These are phyloP conservation scores for Geum urbanum DNA, from an alignment of 306 rosid genomes.

Conservation along the genomic window DNA sequence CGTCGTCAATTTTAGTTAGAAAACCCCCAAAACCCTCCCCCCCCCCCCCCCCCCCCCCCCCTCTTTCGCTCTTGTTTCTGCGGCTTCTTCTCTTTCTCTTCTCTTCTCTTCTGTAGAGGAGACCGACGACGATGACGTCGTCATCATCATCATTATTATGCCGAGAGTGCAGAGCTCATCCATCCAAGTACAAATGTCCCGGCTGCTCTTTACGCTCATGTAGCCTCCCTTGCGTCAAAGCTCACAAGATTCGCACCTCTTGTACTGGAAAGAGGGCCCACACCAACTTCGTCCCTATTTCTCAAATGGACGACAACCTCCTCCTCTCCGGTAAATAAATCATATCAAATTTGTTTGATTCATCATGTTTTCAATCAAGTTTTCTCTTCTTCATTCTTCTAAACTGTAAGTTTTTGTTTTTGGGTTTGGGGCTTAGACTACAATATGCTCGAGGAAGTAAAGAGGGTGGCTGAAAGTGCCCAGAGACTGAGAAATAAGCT, in stretches of 20 bases:
- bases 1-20: too few relatives aligned
- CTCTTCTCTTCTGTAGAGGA: too few relatives aligned
- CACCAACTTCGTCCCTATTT: constrained; percentile 64
- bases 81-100: too few relatives aligned
- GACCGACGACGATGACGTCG: too few relatives aligned
- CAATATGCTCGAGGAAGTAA: constrained; percentile 79
- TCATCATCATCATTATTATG: constrained; percentile 32
- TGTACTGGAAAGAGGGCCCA: constrained; percentile 73
- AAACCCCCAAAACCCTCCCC: too few relatives aligned
- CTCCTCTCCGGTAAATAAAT: constrained; percentile 63
- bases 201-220: constrained; percentile 78
- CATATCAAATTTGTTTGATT: too few relatives aligned
- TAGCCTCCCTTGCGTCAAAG: constrained; percentile 73
- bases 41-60: too few relatives aligned
- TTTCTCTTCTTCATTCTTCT: background rate
- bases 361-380: background rate
- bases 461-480: constrained; percentile 86
- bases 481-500: constrained; percentile 59
- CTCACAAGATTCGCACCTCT: constrained; percentile 65
- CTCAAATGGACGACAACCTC: constrained; percentile 58
- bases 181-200: constrained; percentile 79
- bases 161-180: constrained; percentile 64
- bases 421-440: constrained; percentile 40
- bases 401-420: background rate
- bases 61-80: too few relatives aligned